Percentiles rank a stretch among this genome's conserved stretches.
Conservation (phyloP, 257 asterid species). For the Rubia yunnanensis region DNA sequence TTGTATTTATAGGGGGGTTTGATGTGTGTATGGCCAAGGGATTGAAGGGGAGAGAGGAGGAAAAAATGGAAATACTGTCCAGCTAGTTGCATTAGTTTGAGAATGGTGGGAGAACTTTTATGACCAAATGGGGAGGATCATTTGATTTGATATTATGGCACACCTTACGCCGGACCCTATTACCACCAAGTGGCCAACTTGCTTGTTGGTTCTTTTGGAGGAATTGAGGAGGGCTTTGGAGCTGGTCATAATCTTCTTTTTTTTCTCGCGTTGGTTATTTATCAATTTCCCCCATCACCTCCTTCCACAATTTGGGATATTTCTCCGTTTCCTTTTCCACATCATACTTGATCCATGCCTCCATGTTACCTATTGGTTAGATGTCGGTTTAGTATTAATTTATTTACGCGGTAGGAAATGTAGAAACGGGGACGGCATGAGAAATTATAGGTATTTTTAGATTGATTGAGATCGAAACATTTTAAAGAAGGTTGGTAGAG, state of each 20-base stretch:
- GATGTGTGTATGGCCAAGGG: not conserved
- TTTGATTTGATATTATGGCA: conserved; percentile 1
- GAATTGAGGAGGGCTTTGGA: not conserved
- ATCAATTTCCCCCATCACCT: conserved; percentile 26
- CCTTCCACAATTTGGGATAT: not conserved
- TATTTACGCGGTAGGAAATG: too few species aligned
- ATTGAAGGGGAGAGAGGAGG: not conserved
- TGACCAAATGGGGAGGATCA: not conserved
- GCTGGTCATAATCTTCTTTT: conserved; percentile 12
- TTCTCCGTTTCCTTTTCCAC: not conserved
- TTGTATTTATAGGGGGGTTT: not conserved
- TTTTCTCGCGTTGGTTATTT: too few species aligned
- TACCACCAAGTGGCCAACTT: conserved; percentile 51
- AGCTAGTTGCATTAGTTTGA: conserved; percentile 12
- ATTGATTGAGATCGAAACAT: too few species aligned
- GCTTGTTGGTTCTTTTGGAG: conserved; percentile 22
- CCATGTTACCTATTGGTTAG: too few species aligned
- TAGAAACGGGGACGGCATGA: too few species aligned
- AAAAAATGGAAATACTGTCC: not conserved
- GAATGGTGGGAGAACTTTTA: conserved; percentile 18
- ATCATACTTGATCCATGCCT: too few species aligned
- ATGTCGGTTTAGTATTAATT: too few species aligned
- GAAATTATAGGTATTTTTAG: too few species aligned
- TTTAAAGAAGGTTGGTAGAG: too few species aligned
- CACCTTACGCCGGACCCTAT: conserved; percentile 21